Evolutionary conservation across 2,329 filamentous ascomycete genomes (phyloP), one percentile per base, ranked within the genome.

Genomic region (Chaetomiaceae sp.): DNA sequence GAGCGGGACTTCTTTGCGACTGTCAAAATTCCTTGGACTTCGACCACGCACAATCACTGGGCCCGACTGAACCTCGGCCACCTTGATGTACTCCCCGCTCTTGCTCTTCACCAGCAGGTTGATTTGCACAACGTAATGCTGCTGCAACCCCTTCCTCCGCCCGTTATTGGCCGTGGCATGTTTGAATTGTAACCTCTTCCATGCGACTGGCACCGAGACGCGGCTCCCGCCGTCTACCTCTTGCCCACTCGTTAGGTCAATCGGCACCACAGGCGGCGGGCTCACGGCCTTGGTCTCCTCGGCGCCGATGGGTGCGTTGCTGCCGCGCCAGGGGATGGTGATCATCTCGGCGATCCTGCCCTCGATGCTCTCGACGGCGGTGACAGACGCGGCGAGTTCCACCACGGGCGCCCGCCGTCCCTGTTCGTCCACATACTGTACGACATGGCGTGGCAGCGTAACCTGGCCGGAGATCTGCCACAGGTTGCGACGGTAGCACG

Each of bases 161-260:
- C 91, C 91, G 62, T 97, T 97, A 64, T 97, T 97, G 41, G 91
- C 91, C 1, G 91, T 97, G 2, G 91, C 91, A 57, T 95, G 93
- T 60, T 95, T 87, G 66, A 97, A 97, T 65, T 97, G 91, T 48
- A 97, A 69, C 44, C 91, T 76, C 66, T 95, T 96, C 91, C 91
- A 97, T 27, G 88, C 84, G 43, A 96, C 83, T 1, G 89, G 86
- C 47, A 95, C 80, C 32, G 81, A 86, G 8, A 91, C 82, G 47
- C 82, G 84, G 46, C 86, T 82, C 1, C 83, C 54, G 15, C 49
- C 83, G 60, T 95, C 89, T 29, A 94, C 76, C 73, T 71, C 88
- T 70, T 81, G 78, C 17, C 76, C 79, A 22, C 71, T 68, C 41
- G 66, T 64, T 4, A 81, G 62, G 56, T 83, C 79, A 20, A 84